A percentile compares a stretch with the other conserved stretches of the same genome.
Conservation (phyloP, 1,139 yeast genomes). For the Scheffersomyces illinoinensis region DNA sequence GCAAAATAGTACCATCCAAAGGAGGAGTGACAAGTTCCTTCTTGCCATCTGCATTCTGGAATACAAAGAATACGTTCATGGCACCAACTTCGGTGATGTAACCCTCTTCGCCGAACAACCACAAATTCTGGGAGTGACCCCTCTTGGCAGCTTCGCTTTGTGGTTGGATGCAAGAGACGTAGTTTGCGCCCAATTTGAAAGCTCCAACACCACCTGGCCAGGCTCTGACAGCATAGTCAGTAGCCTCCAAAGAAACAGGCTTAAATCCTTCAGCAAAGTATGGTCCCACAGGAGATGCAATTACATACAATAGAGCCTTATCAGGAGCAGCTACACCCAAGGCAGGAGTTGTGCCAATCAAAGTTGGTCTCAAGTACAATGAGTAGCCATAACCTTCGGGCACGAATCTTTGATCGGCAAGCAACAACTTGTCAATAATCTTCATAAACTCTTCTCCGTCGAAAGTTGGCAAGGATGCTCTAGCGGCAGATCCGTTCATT, state of each 20-base stretch:
- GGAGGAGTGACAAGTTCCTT: constrained; percentile 45
- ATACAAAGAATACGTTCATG: constrained; percentile 42
- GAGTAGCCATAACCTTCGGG: constrained; percentile 29
- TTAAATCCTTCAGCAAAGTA: constrained; percentile 33
- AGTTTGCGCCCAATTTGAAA: constrained; percentile 47
- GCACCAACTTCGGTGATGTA: constrained; percentile 49
- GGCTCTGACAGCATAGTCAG: constrained; percentile 38
- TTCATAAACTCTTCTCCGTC: constrained; percentile 38
- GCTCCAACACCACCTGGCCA: constrained; percentile 51
- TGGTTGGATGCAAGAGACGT: constrained; percentile 43
- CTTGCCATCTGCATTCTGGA: constrained; percentile 32
- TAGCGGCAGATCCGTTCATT: constrained; percentile 37
- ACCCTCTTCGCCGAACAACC: constrained; percentile 43
- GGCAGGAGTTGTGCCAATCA: constrained; percentile 31
- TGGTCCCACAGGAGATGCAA: constrained; percentile 35
- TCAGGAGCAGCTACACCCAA: constrained; percentile 40
- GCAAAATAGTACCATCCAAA: constrained; percentile 42
- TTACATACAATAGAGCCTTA: constrained; percentile 35
- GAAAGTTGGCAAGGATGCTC: constrained; percentile 40
- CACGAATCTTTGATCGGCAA: constrained; percentile 31
- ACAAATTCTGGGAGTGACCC: constrained; percentile 44
- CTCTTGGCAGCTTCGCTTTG: constrained; percentile 33
- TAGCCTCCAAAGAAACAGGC: constrained; percentile 37
- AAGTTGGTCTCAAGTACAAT: constrained; percentile 30
- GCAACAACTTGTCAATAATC: constrained; percentile 33